phyloP scores from a whole-genome alignment of 148 eudicot genomes.

The Euryodendron excelsum region DNA sequence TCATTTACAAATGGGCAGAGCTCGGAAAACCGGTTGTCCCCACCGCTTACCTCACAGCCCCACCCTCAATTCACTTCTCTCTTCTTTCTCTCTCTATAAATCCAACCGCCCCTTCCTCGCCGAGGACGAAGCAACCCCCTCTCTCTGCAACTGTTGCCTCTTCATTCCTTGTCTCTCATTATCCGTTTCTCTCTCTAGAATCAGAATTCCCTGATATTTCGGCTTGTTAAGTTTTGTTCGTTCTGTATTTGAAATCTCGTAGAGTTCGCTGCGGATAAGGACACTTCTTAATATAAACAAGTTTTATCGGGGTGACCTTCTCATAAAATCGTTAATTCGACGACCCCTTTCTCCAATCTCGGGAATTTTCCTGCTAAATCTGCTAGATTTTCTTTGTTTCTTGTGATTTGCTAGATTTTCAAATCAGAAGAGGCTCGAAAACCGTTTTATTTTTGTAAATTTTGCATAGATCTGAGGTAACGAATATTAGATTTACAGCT shows the following conservation, averaged over 20 bases:
- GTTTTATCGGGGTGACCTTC: too few relatives aligned
- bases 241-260: not conserved
- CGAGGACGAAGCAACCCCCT: slow-evolving; percentile 4
- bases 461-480: not conserved
- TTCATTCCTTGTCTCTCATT: too few relatives aligned
- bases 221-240: not conserved
- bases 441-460: not conserved
- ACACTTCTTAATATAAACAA: not conserved
- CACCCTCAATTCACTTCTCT: not conserved
- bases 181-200: not conserved
- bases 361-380: not conserved
- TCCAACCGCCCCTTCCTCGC: slow-evolving; percentile 12
- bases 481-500: too few relatives aligned
- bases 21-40: not conserved
- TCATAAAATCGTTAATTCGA: too few relatives aligned
- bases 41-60: not conserved
- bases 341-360: not conserved
- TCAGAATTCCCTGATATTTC: not conserved
- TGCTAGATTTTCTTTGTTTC: not conserved
- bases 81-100: slow-evolving; percentile 12
- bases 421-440: not conserved
- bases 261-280: slow-evolving; percentile 1
- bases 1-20: not conserved
- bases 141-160: not conserved
- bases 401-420: too few relatives aligned